Evolutionary conservation across 2,329 filamentous ascomycete genomes (phyloP).

Genomic region (Thermothelomyces thermophilus): DNA sequence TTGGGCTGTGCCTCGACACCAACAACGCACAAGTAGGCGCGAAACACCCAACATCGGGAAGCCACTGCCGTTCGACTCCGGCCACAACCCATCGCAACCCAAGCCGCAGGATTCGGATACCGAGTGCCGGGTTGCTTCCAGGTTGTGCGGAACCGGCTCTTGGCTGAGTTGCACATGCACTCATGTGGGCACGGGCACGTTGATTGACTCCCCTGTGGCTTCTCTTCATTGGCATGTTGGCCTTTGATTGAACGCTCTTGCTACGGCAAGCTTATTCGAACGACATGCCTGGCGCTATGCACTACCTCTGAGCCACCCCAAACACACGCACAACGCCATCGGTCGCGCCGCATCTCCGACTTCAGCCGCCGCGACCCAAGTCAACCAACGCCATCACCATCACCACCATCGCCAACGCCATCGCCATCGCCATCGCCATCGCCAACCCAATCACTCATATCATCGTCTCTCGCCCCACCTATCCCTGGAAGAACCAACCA

Average conservation of each 20-base stretch:
- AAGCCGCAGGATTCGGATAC: constrained; percentile 3
- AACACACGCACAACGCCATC: constrained; percentile 11
- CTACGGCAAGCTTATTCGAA: constrained; percentile 19
- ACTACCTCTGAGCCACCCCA: constrained; percentile 5
- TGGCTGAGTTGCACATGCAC: neutral
- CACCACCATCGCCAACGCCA: neutral
- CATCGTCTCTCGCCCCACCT: neutral
- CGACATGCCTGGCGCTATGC: constrained; percentile 11
- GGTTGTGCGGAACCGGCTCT: neutral
- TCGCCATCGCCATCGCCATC: neutral
- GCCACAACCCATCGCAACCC: neutral
- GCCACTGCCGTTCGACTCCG: neutral
- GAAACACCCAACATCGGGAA: neutral
- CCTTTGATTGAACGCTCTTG: constrained; percentile 11
- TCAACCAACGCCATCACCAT: neutral
- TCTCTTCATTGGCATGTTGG: constrained; percentile 17
- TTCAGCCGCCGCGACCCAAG: neutral
- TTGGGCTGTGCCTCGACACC: constrained; percentile 5
- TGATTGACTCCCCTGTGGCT: constrained; percentile 12
- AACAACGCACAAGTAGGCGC: neutral
- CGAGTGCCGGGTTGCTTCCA: constrained; percentile 10
- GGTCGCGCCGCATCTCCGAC: constrained; percentile 1
- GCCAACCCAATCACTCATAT: neutral
- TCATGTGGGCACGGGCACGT: neutral
- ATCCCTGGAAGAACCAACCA: neutral